These are phyloP conservation scores for Magnolia changhungtana DNA, from an alignment of 164 flowering plant genomes.

Conservation along the genomic window DNA sequence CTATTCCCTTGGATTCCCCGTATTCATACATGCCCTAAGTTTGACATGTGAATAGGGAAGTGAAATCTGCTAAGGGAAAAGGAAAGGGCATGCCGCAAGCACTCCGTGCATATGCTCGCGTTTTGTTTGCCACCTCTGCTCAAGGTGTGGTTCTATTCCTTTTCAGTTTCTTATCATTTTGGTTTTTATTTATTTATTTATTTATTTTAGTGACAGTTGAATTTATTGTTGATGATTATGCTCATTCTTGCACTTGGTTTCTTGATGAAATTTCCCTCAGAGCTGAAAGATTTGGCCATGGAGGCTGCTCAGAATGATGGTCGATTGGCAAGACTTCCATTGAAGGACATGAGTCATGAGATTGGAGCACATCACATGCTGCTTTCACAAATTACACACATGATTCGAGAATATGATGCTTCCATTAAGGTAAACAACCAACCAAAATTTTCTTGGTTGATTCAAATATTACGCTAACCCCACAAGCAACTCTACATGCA, in stretches of 20 bases:
- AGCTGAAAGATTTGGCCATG: constrained; percentile 44
- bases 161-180: background rate
- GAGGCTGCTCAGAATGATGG: constrained; percentile 78
- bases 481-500: background rate
- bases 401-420: constrained; percentile 43
- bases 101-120: constrained; percentile 81
- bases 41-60: constrained; percentile 49
- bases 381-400: constrained; percentile 29
- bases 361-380: constrained; percentile 60
- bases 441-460: background rate
- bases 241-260: background rate
- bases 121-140: constrained; percentile 44
- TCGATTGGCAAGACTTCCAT: constrained; percentile 71
- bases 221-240: background rate
- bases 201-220: background rate
- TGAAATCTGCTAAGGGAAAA: constrained; percentile 51
- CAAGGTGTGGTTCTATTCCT: constrained; percentile 38
- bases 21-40: too few relatives aligned
- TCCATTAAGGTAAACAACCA: constrained; percentile 44
- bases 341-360: constrained; percentile 43
- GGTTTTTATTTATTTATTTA: background rate
- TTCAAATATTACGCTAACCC: background rate
- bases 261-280: constrained; percentile 27
- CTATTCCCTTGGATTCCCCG: too few relatives aligned
- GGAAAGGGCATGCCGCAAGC: constrained; percentile 90